Conservation (phyloP, 306 rosid genomes). For the Quercus wislizeni region DNA sequence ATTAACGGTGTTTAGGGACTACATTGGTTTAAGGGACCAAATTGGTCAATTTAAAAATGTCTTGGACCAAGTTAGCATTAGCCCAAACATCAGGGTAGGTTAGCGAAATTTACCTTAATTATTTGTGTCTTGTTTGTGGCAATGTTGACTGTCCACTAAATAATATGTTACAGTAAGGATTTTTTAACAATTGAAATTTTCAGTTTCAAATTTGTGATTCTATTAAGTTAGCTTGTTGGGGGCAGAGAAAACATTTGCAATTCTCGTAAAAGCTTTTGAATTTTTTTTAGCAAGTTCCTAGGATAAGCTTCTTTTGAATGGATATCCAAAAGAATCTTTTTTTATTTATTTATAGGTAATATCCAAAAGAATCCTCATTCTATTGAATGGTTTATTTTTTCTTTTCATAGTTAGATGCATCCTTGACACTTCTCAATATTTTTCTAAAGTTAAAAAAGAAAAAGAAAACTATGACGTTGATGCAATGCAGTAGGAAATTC, state of each 20-base stretch:
- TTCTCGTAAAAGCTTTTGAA: background rate
- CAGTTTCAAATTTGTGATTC: background rate
- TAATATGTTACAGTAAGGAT: background rate
- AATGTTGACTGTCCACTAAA: slow-evolving; percentile 11
- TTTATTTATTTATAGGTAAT: background rate
- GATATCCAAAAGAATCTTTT: background rate
- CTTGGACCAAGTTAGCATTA: too few species aligned
- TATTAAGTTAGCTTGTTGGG: background rate
- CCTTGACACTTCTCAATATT: background rate
- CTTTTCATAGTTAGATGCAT: background rate
- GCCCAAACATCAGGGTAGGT: too few species aligned
- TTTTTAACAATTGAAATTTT: background rate
- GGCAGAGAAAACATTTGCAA: background rate
- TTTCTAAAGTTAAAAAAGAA: background rate
- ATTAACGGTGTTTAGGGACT: too few species aligned
- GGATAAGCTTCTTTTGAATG: background rate
- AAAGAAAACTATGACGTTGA: background rate
- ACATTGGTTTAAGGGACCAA: too few species aligned
- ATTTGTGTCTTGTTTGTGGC: background rate
- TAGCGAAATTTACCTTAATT: background rate
- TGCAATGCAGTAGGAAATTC: background rate
- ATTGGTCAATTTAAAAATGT: too few species aligned
- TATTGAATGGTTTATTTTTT: background rate
- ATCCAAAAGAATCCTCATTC: too few species aligned
- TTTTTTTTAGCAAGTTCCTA: background rate